Percentiles rank a stretch among this genome's conserved stretches.
These are phyloP conservation scores for Phytopythium kandeliae DNA, from an alignment of 352 stramenopile species.

Conservation along the genomic window DNA sequence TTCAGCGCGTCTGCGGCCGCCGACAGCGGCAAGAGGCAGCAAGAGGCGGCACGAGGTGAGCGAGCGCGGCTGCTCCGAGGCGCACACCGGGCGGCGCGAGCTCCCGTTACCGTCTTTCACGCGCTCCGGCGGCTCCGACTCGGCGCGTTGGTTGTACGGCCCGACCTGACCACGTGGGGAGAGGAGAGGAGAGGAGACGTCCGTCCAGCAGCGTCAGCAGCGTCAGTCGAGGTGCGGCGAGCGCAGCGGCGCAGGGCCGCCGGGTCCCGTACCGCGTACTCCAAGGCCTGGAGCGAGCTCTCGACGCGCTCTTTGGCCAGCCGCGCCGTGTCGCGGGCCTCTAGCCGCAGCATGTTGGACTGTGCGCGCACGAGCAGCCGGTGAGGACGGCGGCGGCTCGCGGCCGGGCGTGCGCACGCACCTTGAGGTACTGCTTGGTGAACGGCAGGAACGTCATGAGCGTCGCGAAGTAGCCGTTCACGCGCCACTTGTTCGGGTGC, in stretches of 20 bases:
- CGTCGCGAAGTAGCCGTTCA: constrained; percentile 86
- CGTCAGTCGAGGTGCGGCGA: too few relatives aligned
- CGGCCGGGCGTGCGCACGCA: constrained; percentile 12
- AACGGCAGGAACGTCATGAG: constrained; percentile 87
- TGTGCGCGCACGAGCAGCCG: constrained; percentile 17
- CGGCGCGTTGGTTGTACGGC: constrained; percentile 25
- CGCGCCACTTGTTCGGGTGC: constrained; percentile 85
- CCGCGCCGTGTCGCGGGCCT: constrained; percentile 65
- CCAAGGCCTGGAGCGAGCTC: constrained; percentile 23
- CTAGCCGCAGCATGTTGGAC: constrained; percentile 83
- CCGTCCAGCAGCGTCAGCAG: too few relatives aligned
- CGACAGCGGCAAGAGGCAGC: neutral
- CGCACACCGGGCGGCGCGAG: too few relatives aligned
- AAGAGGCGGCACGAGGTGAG: neutral
- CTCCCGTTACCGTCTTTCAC: constrained; percentile 72
- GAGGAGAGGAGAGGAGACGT: neutral
- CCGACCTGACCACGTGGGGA: constrained; percentile 18
- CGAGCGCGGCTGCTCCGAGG: neutral
- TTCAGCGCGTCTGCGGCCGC: constrained; percentile 38
- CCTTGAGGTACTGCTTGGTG: constrained; percentile 85
- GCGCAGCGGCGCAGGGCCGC: too few relatives aligned
- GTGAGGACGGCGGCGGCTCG: too few relatives aligned
- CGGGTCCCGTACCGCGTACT: constrained; percentile 18
- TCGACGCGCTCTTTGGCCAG: constrained; percentile 59
- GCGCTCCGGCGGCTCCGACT: constrained; percentile 28